Evolutionary conservation across 768 basidiomycete genomes (phyloP), one percentile per base, ranked within the genome.

Genomic region (Pleurotus eryngii): DNA sequence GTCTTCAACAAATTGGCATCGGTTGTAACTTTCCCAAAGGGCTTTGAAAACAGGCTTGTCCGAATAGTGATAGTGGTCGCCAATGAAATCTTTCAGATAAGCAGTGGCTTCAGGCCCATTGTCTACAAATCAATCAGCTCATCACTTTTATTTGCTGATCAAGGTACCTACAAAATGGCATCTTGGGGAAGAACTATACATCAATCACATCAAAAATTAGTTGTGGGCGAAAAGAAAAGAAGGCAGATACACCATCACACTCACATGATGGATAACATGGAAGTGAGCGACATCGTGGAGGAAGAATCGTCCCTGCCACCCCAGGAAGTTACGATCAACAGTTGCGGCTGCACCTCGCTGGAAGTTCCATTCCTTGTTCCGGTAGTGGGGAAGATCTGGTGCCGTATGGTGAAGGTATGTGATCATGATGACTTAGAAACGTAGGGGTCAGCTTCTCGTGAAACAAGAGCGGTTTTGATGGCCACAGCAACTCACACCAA

Each of bases 271-370:
- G 30, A 76, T 63, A 49, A 78, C 77, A 60, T 78, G 78, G 61
- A 65, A 77, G 61, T 77, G 76, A 2, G 75, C 73, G 42, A 78
- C 75, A 60, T 78, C 77, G 62, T 80, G 79, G 18, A 81, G 65
- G 67, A 81, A 81, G 63, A 80, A 80, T 4, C 74, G 67, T n/a
- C 80, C 80, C 61, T 75, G 71, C 75, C 76, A 77, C 18, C 80
- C 79, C 14, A 81, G 66, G 59, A 81, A 75, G 27, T 71, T 60
- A 24, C 80, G 67, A 60, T 81, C 79, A 4, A 81, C 72, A 3
- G 80, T 81, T 8, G 75, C 72, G 27, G 77, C 75, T 8, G 80
- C 80, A 4, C 80, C 80, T 4, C 79, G 74, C 57, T 74, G 72
- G 61, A 72, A 80, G 56, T 71, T 76, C 80, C 80, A 81, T 49